Base-by-base conservation (phyloP, 345 rosid genomes). In the Aurinia saxatilis region DNA sequence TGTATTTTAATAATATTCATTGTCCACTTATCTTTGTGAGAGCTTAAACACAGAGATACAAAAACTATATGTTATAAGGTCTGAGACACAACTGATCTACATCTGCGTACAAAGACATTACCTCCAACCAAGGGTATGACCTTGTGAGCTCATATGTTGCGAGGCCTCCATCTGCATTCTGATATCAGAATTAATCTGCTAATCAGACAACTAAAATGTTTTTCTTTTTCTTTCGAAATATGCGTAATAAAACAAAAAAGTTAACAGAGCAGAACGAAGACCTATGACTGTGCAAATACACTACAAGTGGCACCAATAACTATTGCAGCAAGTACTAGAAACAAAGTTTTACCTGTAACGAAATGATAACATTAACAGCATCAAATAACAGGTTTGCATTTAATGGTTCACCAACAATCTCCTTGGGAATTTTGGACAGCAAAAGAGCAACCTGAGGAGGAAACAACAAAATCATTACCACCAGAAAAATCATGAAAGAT, bases 141-240 rank as follows among this genome's bases (percentile, higher is more conserved):
- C 96, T 83, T 50, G 95, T 86, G 51, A 91, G 90, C 78, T 86
- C 98, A 80, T 88, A 91, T 25, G 98, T 88, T 25, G 96, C 95
- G 6, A 80, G 77, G 55, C 98, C 81, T 52, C 98, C 98, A 34
- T 82, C 87, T 34, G 53, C 77, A 73, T 91, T 91, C 98, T 91
- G 82, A 57, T 57, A 57, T 42, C 37, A 64, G 35, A 71, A 39
- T 63, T 33, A 48, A 56, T 36, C 45, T 50, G 41, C 47, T 63
- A 50, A 16, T 71, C 50, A 71, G 54, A 41, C 44, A 34, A 48
- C 4, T 41, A 38, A 15, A 12, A 48, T 37, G 6, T 33, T 57
- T 56, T 30, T n/a, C 5, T 38, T 48, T 31, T 23, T 27, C 5
- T 27, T 27, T 27, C 9, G 5, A 27, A 62, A 37, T 65, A 68